These are phyloP conservation scores for Lachnum nothofagi DNA, from an alignment of 2,329 filamentous ascomycete species.

Conservation along the genomic window DNA sequence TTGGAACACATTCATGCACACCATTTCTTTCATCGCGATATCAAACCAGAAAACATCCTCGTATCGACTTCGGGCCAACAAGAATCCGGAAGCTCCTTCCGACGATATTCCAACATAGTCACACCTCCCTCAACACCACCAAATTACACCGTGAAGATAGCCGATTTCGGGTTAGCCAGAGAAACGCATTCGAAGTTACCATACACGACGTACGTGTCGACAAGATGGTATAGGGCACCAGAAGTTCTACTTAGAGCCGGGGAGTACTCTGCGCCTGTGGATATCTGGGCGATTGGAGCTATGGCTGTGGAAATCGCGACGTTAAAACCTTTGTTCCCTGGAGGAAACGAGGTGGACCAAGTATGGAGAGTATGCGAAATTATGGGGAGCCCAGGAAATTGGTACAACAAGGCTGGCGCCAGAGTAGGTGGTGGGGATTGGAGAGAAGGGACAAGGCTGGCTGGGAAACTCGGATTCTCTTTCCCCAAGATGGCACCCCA, in stretches of 20 bases:
- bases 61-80: constrained; percentile 79
- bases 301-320: constrained; percentile 99
- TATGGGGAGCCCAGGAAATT: constrained; percentile 97
- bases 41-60: constrained; percentile 97
- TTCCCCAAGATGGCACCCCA: constrained; percentile 99
- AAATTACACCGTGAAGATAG: constrained; percentile 94
- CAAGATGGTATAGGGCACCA: constrained; percentile 88
- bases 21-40: constrained; percentile 97
- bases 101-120: constrained; percentile 85
- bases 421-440: constrained; percentile 93
- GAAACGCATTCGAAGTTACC: constrained; percentile 95
- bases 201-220: constrained; percentile 98
- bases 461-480: constrained; percentile 94
- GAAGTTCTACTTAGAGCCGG: constrained; percentile 90
- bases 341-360: constrained; percentile 96
- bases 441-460: constrained; percentile 88
- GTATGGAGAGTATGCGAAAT: constrained; percentile 99
- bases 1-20: constrained; percentile 96
- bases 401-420: constrained; percentile 86
- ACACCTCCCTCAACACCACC: constrained; percentile 93
- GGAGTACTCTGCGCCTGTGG: constrained; percentile 94
- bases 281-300: constrained; percentile 96
- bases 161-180: constrained; percentile 93
- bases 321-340: constrained; percentile 91
- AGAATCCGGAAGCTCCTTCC: constrained; percentile 79